phyloP scores from a whole-genome alignment of 2,329 filamentous ascomycete genomes.

The Epichloe elymi region DNA sequence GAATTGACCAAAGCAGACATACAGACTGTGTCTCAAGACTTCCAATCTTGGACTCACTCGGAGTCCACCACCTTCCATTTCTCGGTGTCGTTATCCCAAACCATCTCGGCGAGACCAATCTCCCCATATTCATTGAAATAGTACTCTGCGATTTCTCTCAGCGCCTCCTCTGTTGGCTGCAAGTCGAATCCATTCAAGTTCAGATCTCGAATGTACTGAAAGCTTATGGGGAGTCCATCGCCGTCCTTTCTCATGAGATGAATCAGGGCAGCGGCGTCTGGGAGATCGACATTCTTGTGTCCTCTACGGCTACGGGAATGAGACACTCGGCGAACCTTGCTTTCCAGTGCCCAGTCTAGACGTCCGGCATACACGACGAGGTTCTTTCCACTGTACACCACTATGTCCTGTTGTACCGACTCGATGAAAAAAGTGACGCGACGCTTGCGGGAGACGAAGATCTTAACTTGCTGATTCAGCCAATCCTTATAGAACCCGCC shows the following conservation, averaged over 20 bases:
- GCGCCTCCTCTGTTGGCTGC: conserved; percentile 5
- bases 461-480: conserved; percentile 13
- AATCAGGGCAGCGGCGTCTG: conserved; percentile 9
- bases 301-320: conserved; percentile 2
- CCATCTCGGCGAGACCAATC: conserved; percentile 5
- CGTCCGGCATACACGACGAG: conserved; percentile 12
- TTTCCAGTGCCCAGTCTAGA: conserved; percentile 15
- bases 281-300: conserved; percentile 6
- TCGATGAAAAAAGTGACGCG: conserved; percentile 12
- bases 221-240: conserved; percentile 6
- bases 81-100: not conserved
- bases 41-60: not conserved
- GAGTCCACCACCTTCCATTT: not conserved
- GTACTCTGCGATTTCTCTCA: conserved; percentile 6
- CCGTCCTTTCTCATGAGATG: conserved; percentile 2
- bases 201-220: conserved; percentile 7
- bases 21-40: no score
- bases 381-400: conserved; percentile 11
- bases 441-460: conserved; percentile 9
- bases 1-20: no score
- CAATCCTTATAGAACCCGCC: conserved; percentile 8
- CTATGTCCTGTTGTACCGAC: conserved; percentile 12
- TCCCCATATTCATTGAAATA: conserved; percentile 7
- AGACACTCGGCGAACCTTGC: conserved; percentile 13
- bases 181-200: conserved; percentile 9